Base-by-base conservation (phyloP, 768 basidiomycete genomes). In the Pulveroboletus sp. region DNA sequence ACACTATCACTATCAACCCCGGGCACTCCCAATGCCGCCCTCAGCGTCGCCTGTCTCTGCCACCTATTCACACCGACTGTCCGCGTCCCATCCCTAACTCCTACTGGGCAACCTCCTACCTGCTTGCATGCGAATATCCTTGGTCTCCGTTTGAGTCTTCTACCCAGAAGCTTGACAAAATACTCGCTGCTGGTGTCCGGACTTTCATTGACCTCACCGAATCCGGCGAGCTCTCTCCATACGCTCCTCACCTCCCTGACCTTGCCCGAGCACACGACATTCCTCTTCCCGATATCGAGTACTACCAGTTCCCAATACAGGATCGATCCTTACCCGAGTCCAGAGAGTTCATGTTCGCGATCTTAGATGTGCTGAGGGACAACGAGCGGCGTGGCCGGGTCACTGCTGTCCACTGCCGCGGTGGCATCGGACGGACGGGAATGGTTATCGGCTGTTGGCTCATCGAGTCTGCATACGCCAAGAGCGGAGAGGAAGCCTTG, bases 161-260 rank as follows among this genome's bases (percentile, higher is more conserved):
- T 52, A 75, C 73, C 47, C 83, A 85, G 53, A 89, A 90, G 60
- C 77, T 90, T 54, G 86, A 88, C 69, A 79, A 80, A 0, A 75
- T 90, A 43, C 79, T 90, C 22, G 70, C 70, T 10, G 80, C 85
- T 1, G 87, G 87, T 40, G 83, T 88, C 8, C 82, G 85, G 51
- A 88, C 87, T 5, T 89, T 89, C 67, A 82, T 89, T 64, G 88
- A 90, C 71, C 79, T 90, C 60, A 90, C 87, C n/a, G 87, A 90
- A 59, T 71, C 71, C n/a, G 82, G 83, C 36, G 87, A 90, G 67
- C 79, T 90, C 39, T 72, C 76, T 19, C 81, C 86, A 0, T 90
- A 89, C 65, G 71, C 72, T 16, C 71, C 75, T 26, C 73, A 74
- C 61, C 79, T 90, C 54, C 65, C 71, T 41, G 59, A 67, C 35